Evolutionary conservation across 2,329 filamentous ascomycete species (phyloP).

Genomic region (Aspergillus ochraceoroseus): DNA sequence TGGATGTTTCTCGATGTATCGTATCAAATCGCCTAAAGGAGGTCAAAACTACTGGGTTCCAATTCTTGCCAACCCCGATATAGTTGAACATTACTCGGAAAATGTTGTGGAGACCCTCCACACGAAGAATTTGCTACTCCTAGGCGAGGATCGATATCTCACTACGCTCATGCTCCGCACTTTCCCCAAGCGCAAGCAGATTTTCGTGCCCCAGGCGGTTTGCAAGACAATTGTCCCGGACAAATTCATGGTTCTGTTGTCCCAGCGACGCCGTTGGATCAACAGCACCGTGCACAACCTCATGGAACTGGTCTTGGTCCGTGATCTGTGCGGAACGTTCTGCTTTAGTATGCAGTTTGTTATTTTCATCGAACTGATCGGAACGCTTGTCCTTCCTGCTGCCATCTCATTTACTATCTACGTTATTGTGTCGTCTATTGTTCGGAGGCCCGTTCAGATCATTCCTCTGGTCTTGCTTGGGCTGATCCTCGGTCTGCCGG

Average conservation of each 20-base stretch:
- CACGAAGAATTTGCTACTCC: constrained; percentile 88
- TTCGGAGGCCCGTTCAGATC: constrained; percentile 68
- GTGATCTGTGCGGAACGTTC: constrained; percentile 95
- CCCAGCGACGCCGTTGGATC: constrained; percentile 95
- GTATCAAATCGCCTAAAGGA: constrained; percentile 97
- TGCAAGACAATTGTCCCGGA: constrained; percentile 98
- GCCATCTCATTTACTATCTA: constrained; percentile 98
- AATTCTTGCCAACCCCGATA: constrained; percentile 94
- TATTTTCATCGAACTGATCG: constrained; percentile 89
- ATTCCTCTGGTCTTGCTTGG: constrained; percentile 86
- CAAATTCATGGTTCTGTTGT: constrained; percentile 83
- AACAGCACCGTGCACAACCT: constrained; percentile 98
- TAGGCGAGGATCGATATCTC: constrained; percentile 91
- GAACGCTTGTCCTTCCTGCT: constrained; percentile 88
- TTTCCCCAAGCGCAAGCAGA: constrained; percentile 97
- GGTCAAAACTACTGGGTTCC: constrained; percentile 99
- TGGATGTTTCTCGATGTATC: constrained; percentile 99
- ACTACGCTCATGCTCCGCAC: constrained; percentile 97
- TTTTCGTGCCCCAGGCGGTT: constrained; percentile 96
- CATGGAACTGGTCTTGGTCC: constrained; percentile 92
- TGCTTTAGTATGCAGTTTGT: constrained; percentile 99
- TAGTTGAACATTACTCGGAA: constrained; percentile 98
- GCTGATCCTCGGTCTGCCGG: constrained; percentile 89
- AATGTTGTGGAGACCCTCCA: constrained; percentile 98
- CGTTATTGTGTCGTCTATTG: constrained; percentile 82